phyloP scores from a whole-genome alignment of 495 filamentous ascomycete species.

The Diplogelasinospora grovesii region DNA sequence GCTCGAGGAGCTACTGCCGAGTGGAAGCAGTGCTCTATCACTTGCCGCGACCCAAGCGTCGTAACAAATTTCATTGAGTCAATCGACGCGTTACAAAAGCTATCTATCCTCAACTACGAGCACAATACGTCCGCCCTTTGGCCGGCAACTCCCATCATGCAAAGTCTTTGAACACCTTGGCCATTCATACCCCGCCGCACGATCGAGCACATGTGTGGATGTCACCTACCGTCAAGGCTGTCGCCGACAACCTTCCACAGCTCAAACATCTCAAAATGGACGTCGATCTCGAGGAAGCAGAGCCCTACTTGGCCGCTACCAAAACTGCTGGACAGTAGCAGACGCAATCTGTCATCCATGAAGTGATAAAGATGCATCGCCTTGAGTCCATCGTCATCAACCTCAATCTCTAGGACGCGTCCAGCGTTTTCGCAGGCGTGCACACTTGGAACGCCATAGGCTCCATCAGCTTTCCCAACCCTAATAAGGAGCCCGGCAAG shows the following conservation, averaged over 20 bases:
- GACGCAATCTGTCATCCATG: background rate
- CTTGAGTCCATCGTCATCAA: slow-evolving; percentile 10
- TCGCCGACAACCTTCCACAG: background rate
- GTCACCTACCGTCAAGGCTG: background rate
- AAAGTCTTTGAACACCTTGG: slow-evolving; percentile 1
- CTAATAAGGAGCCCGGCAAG: slow-evolving; percentile 3
- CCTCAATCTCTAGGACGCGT: slow-evolving; percentile 1
- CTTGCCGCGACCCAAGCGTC: slow-evolving; percentile 4
- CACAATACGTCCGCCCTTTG: slow-evolving; percentile 4
- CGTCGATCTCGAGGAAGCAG: background rate
- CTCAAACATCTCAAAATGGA: slow-evolving; percentile 8
- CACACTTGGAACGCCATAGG: slow-evolving; percentile 7
- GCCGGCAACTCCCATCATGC: slow-evolving; percentile 12
- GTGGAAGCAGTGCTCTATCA: background rate
- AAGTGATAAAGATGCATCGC: background rate
- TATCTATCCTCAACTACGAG: slow-evolving; percentile 8
- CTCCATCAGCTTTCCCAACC: background rate
- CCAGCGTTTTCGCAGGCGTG: background rate
- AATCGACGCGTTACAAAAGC: slow-evolving; percentile 5
- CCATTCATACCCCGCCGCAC: slow-evolving; percentile 7
- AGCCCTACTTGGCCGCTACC: background rate
- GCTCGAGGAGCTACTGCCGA: background rate
- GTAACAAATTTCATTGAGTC: slow-evolving; percentile 6
- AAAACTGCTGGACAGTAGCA: background rate
- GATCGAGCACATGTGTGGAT: slow-evolving; percentile 3